Evolutionary conservation across 2,329 filamentous ascomycete species (phyloP).

Genomic region (Ceratocystiopsis sp.): DNA sequence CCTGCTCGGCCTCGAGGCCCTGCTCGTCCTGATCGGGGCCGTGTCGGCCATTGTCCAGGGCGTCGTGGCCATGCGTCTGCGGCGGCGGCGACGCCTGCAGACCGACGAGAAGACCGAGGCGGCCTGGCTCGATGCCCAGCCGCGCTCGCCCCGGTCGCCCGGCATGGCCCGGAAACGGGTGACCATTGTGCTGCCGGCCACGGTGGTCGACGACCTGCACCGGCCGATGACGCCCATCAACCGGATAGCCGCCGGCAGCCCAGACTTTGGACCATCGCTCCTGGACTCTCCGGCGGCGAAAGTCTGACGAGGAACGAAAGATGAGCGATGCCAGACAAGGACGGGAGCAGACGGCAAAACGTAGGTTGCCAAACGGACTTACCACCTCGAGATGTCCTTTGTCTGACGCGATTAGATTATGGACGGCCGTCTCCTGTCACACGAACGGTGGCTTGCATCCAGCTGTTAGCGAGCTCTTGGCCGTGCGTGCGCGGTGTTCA

Average conservation of each 20-base stretch:
- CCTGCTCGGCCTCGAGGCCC: slow-evolving; percentile 14
- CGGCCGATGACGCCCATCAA: neutral
- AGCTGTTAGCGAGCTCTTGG: too few species aligned
- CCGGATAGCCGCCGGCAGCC: neutral
- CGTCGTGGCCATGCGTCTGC: slow-evolving; percentile 2
- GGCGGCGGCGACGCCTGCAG: neutral
- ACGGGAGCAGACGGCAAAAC: neutral
- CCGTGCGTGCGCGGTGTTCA: too few species aligned
- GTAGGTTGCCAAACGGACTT: too few species aligned
- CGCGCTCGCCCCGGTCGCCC: too few species aligned
- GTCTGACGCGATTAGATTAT: too few species aligned
- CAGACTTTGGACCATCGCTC: neutral
- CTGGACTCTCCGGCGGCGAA: slow-evolving; percentile 3
- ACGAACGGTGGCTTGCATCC: too few species aligned
- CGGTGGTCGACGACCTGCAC: neutral
- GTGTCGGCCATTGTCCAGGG: slow-evolving; percentile 5
- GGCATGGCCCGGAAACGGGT: neutral
- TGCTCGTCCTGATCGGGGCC: slow-evolving; percentile 12
- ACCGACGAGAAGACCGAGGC: too few species aligned
- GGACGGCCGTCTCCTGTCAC: too few species aligned
- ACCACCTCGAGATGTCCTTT: too few species aligned
- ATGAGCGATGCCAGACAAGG: neutral
- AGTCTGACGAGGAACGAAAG: slow-evolving; percentile 1
- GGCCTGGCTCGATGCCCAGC: too few species aligned
- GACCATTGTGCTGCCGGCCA: slow-evolving; percentile 4